phyloP scores from a whole-genome alignment of 1,284 basidiomycete genomes.

The Ganoderma lingzhi region DNA sequence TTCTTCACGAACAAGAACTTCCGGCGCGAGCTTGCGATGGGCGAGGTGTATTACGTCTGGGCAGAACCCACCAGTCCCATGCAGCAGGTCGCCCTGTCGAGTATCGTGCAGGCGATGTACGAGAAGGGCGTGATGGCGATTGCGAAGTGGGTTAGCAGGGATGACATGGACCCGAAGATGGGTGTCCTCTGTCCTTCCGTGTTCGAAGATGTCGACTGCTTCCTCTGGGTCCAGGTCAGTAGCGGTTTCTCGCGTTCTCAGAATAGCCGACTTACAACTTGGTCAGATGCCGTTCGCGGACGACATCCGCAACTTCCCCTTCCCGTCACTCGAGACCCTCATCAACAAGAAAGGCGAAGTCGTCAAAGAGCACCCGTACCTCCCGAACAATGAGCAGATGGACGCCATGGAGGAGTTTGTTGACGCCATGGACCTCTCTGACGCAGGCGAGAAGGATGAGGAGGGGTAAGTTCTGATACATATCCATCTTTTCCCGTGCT shows the following conservation, averaged over 20 bases:
- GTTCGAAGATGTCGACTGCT: conserved; percentile 76
- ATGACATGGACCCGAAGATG: conserved; percentile 85
- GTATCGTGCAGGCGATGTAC: conserved; percentile 85
- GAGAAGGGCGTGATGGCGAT: conserved; percentile 64
- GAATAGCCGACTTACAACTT: conserved; percentile 3
- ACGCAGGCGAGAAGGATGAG: conserved; percentile 74
- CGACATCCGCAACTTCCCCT: conserved; percentile 88
- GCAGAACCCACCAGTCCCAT: conserved; percentile 73
- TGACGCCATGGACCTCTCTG: conserved; percentile 87
- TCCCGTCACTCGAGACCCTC: conserved; percentile 83
- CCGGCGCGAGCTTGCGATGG: conserved; percentile 83
- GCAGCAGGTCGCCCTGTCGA: conserved; percentile 87
- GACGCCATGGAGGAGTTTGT: conserved; percentile 89
- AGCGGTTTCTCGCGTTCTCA: not conserved
- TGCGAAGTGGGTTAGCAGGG: conserved; percentile 80
- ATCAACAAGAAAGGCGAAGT: conserved; percentile 80
- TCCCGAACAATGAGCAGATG: conserved; percentile 85
- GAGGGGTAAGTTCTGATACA: conserved; percentile 58
- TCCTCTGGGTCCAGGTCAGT: conserved; percentile 83
- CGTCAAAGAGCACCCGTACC: conserved; percentile 79
- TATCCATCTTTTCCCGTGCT: not conserved
- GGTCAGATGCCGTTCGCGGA: conserved; percentile 92
- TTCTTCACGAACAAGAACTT: conserved; percentile 80
- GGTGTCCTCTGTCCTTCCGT: conserved; percentile 74
- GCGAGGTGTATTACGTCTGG: conserved; percentile 91